Evolutionary conservation across 768 basidiomycete genomes (phyloP), one percentile per base, ranked within the genome.

Genomic region (Auricularia auricula-judae): DNA sequence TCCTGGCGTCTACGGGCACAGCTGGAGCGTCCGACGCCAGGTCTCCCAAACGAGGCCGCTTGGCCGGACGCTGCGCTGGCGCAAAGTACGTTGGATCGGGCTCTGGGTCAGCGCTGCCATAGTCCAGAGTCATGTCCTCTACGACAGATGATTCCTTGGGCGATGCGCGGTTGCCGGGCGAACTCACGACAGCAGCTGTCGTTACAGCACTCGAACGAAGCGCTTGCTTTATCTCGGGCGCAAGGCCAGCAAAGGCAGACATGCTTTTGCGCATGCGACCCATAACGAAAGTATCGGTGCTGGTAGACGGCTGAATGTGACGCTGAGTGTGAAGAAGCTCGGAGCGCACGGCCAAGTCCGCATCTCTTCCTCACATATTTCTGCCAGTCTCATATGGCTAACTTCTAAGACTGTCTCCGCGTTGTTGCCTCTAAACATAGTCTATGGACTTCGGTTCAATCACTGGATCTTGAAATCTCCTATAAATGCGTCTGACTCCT

Each of bases 91-190:
- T 61, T 4, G 66, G 65, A 34, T 69, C 65, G 18, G 69, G 66
- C 4, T 75, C 77, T 42, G 39, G 8, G 66, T 80, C 79, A 67
- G 79, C 80, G 36, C 72, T 71, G 18, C 74, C 76, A 29, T 71
- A 69, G 61, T 72, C 72, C 68, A 68, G 68, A 35, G 68, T 69
- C 5, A 33, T 18, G 69, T 82, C 82, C 42, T 72, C 73, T 14
- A 78, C 80, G 0, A 74, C 67, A 1, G 79, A 78, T 36, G 80
- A 69, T 0, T 75, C 71, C 42, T 79, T 75, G 64, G 82, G 68
- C 65, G 88, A 86, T 7, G 81, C 81, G 35, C 82, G 77, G 62
- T 85, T 84, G 64, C 88, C 86, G 1, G 82, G 74, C 36, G 79
- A 72, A 42, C 39, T 42, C 39, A 42, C 39, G 39, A 42, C 8